These are phyloP conservation scores for Dinochytrium kinnereticum DNA, from an alignment of 371 early-diverging fungal genomes.

Conservation along the genomic window DNA sequence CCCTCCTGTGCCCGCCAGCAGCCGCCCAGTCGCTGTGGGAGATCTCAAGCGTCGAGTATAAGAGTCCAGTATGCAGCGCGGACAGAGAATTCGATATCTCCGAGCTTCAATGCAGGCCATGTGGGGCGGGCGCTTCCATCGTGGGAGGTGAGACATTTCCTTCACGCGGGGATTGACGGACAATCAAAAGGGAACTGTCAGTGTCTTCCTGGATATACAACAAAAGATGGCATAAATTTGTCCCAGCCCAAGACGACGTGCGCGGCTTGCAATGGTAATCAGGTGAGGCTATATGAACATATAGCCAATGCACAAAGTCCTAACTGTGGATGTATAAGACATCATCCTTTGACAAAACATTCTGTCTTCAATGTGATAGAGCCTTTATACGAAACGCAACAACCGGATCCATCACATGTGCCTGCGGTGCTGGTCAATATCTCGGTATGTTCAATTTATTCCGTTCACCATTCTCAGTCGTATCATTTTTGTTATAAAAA, in stretches of 20 bases:
- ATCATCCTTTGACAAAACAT: conserved; percentile 36
- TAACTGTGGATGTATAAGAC: conserved; percentile 11
- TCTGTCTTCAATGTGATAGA: conserved; percentile 29
- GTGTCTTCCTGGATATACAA: neutral
- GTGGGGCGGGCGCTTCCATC: neutral
- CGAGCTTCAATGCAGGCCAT: conserved; percentile 29
- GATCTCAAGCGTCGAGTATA: conserved; percentile 5
- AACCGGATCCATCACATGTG: conserved; percentile 25
- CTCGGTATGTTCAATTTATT: too few species aligned
- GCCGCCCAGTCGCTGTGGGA: conserved; percentile 5
- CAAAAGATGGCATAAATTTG: neutral
- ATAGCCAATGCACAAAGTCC: neutral
- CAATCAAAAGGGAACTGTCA: conserved; percentile 7
- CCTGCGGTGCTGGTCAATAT: conserved; percentile 37
- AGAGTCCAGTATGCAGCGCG: conserved; percentile 4
- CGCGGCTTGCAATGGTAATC: conserved; percentile 11
- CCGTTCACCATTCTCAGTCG: neutral
- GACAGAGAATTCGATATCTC: conserved; percentile 28
- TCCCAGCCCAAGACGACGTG: conserved; percentile 9
- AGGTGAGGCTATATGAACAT: conserved; percentile 15
- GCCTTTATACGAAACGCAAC: neutral
- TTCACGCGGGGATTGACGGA: neutral
- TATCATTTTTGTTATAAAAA: neutral
- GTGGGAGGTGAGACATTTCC: neutral
- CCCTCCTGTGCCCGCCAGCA: neutral